phyloP scores from a whole-genome alignment of 2,329 filamentous ascomycete species.

The Penicillium sclerotigenum region DNA sequence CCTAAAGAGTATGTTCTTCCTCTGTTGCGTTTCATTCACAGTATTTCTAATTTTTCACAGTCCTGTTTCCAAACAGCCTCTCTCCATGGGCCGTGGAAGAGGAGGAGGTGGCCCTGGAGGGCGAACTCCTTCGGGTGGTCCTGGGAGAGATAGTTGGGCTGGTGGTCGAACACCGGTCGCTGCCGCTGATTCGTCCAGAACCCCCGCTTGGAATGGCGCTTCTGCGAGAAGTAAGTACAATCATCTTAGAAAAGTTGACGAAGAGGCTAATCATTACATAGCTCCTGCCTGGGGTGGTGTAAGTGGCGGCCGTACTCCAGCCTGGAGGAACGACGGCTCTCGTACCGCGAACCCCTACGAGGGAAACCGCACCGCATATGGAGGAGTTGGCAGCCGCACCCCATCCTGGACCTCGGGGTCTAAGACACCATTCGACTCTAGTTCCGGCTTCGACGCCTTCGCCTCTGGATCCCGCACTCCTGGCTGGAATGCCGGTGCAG shows the following conservation, averaged over 20 bases:
- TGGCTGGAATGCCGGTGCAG: conserved; percentile 57
- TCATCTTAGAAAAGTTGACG: background rate
- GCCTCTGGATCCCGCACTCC: conserved; percentile 73
- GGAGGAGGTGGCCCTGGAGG: conserved; percentile 27
- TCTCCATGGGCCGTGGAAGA: conserved; percentile 62
- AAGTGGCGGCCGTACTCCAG: conserved; percentile 50
- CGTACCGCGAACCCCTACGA: conserved; percentile 60
- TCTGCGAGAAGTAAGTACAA: conserved; percentile 58
- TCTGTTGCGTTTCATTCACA: background rate
- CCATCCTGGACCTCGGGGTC: conserved; percentile 76
- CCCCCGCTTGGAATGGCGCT: conserved; percentile 69
- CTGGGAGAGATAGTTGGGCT: conserved; percentile 55
- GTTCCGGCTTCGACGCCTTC: conserved; percentile 66
- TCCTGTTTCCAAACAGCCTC: conserved; percentile 68
- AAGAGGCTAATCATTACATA: conserved; percentile 23
- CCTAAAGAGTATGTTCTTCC: conserved; percentile 70
- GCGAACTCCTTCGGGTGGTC: conserved; percentile 45
- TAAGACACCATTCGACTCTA: conserved; percentile 66
- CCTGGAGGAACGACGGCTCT: conserved; percentile 57
- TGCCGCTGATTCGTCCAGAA: conserved; percentile 60
- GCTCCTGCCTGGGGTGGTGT: conserved; percentile 44
- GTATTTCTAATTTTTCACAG: conserved; percentile 25
- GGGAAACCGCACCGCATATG: conserved; percentile 74
- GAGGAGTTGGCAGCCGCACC: conserved; percentile 60
- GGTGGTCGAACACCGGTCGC: conserved; percentile 68